These are phyloP conservation scores for Coemansia sp. DNA, from an alignment of 192 early-diverging fungal species.

Conservation along the genomic window DNA sequence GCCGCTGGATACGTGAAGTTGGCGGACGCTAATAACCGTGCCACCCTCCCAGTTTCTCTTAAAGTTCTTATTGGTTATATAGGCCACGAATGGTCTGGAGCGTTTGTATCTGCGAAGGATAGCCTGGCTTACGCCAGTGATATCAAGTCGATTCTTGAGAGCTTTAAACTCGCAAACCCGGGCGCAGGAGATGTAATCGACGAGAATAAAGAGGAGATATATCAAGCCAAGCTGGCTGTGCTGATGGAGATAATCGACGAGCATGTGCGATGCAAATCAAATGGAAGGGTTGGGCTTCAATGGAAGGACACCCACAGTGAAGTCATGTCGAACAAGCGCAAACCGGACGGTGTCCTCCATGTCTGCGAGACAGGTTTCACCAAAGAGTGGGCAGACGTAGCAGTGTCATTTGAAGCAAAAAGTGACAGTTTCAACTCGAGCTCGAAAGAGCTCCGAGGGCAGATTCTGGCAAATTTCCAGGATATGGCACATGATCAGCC, in stretches of 20 bases:
- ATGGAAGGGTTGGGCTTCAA: not conserved
- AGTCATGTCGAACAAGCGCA: not conserved
- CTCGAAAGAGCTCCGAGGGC: not conserved
- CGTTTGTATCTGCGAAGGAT: not conserved
- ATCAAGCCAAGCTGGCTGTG: not conserved
- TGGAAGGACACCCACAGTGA: slow-evolving; percentile 1
- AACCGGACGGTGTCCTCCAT: not conserved
- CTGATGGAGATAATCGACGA: not conserved
- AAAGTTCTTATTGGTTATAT: no score
- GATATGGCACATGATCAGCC: slow-evolving; percentile 10
- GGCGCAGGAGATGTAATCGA: not conserved
- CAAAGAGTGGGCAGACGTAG: not conserved
- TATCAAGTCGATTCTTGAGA: not conserved
- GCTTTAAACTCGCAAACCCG: not conserved
- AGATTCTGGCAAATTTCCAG: not conserved
- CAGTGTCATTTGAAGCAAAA: not conserved
- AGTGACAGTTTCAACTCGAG: not conserved
- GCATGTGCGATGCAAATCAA: not conserved
- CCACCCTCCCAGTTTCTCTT: no score
- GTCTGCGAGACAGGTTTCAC: not conserved
- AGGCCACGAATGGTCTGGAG: not conserved
- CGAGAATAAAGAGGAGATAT: not conserved
- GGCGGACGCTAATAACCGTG: not conserved
- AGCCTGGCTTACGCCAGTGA: not conserved
- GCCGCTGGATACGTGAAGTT: no score